Evolutionary conservation across 2,329 filamentous ascomycete genomes (phyloP), one percentile per base, ranked within the genome.

Genomic region (Tolypocladium ophioglossoides): DNA sequence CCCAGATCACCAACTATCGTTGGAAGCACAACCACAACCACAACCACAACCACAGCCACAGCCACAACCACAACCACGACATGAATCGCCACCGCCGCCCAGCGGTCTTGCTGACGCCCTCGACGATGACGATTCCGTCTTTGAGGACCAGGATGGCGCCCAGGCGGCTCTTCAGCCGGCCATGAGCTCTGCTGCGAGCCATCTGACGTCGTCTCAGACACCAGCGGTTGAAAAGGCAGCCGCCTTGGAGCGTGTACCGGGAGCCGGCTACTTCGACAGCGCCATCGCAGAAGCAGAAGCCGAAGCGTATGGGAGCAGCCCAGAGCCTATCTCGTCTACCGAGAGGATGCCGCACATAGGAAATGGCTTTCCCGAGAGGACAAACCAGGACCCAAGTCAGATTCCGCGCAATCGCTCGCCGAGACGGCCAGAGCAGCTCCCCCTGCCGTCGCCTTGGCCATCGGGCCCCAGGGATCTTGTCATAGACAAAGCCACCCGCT

Each of bases 111-210:
- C 58, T 4, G 58, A 59, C n/a, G 47, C 34, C 14, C 52, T 50
- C 10, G 24, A 58, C 1, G 56, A 55, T 8, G 58, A 64, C 30
- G 61, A 62, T 5, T 62, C 58, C n/a, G 62, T 64, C 20, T 60
- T 68, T 30, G 64, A 63, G 51, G 75, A 78, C 48, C 72, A 78
- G 54, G 79, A 83, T 61, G 79, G 79, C 58, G 81, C 78, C 5
- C 78, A 82, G 59, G 80, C 79, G 9, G 74, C 84, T 48, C 73
- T 85, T 51, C 80, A 82, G 62, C 79, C 80, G 2, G 74, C 80
- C 27, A 75, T 85, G 58, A 84, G 80, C 63, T 73, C 74, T 8
- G 72, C 72, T 24, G 82, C 80, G 10, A 79, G 78, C 5, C 76
- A 79, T 49, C 69, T 84, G 40, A 78, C 79, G 14, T 76, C 78